phyloP scores from a whole-genome alignment of 2,329 filamentous ascomycete species.

The Botryotinia calthae region DNA sequence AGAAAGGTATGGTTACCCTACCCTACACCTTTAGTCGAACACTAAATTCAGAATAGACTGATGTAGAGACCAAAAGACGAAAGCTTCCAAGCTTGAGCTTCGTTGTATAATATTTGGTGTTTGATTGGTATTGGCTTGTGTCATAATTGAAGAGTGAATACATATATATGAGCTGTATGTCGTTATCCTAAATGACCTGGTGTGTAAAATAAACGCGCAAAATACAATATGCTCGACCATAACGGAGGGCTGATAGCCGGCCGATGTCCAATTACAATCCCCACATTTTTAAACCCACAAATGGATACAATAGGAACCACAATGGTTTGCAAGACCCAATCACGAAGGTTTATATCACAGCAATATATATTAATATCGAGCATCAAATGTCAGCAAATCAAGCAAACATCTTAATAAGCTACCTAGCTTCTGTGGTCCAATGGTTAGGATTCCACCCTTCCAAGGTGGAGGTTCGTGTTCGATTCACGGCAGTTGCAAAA shows the following conservation, averaged over 20 bases:
- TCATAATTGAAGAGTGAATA: not conserved
- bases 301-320: not conserved
- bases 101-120: not conserved
- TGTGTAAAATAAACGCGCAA: not conserved
- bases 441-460: constrained; percentile 1
- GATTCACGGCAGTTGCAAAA: not conserved
- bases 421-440: not conserved
- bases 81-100: not conserved
- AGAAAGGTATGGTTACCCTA: not conserved
- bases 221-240: not conserved
- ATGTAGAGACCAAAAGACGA: not conserved
- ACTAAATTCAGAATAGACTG: not conserved
- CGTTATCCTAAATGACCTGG: not conserved
- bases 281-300: not conserved
- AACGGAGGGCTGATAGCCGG: not conserved
- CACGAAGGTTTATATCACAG: not conserved
- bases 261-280: not conserved
- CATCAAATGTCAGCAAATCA: accelerated
- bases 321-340: too few relatives aligned
- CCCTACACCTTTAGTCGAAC: not conserved
- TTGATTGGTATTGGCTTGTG: not conserved
- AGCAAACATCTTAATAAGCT: not conserved
- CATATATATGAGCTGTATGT: not conserved
- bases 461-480: not conserved
- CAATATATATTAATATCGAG: accelerated